A percentile compares a stretch with the other conserved stretches of the same genome.
Conservation (phyloP, 441 rosid genomes). For the Breynia disticha region DNA sequence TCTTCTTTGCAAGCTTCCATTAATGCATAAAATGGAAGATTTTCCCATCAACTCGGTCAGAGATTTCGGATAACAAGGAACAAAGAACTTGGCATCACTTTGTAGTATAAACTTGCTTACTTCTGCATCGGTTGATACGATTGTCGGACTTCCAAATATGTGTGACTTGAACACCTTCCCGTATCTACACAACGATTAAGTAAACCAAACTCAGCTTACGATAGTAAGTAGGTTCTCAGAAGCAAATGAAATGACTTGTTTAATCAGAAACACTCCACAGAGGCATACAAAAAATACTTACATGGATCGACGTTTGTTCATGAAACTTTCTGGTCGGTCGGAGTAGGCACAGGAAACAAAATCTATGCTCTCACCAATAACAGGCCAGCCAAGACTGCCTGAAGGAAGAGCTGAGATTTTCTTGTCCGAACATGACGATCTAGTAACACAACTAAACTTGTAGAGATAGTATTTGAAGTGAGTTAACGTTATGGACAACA, state of each 20-base stretch:
- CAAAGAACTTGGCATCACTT: constrained; percentile 61
- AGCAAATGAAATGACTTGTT: too few species aligned
- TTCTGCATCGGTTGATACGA: constrained; percentile 82
- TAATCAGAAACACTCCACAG: too few species aligned
- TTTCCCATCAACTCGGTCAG: constrained; percentile 92
- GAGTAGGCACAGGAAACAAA: constrained; percentile 75
- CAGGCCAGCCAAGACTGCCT: constrained; percentile 83
- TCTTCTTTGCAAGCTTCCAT: constrained; percentile 78
- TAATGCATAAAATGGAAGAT: constrained; percentile 73
- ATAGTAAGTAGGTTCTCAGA: too few species aligned
- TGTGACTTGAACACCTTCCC: constrained; percentile 90
- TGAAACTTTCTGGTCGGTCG: constrained; percentile 80
- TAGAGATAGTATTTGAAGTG: too few species aligned
- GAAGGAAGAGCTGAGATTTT: constrained; percentile 36
- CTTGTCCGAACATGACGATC: not conserved
- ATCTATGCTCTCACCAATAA: constrained; percentile 83
- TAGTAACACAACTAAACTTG: too few species aligned
- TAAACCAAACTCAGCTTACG: not conserved
- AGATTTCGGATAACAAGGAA: constrained; percentile 84
- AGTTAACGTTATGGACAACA: constrained; percentile 11
- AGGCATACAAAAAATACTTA: constrained; percentile 28
- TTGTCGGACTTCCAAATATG: constrained; percentile 67
- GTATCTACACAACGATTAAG: constrained; percentile 26
- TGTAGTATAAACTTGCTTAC: constrained; percentile 70
- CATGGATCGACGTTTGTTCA: constrained; percentile 72